Conservation (phyloP, 140 eudicot species). For the Anethum foeniculum region DNA sequence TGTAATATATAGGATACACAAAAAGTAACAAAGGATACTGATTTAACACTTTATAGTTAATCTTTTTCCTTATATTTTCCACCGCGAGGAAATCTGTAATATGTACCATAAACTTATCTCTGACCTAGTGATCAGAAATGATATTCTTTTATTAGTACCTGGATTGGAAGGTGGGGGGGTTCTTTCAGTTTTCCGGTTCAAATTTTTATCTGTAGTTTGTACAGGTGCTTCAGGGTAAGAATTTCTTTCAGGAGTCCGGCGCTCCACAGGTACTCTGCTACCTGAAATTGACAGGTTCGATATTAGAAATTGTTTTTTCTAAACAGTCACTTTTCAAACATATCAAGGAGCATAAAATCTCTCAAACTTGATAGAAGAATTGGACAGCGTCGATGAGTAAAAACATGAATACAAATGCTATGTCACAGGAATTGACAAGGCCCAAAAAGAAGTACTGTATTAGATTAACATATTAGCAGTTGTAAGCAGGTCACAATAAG, state of each 20-base stretch:
- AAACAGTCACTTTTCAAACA: background rate
- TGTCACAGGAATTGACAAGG: background rate
- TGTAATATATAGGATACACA: background rate
- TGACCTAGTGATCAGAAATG: background rate
- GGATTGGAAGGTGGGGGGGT: conserved; percentile 21
- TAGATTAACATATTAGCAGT: background rate
- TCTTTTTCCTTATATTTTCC: background rate
- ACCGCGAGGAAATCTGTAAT: background rate
- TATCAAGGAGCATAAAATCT: background rate
- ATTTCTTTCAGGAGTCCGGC: conserved; percentile 25
- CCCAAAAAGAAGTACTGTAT: background rate
- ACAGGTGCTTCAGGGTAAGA: conserved; percentile 24
- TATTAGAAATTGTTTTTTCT: background rate
- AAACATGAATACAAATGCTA: background rate
- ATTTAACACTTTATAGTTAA: background rate
- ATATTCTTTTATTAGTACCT: conserved; percentile 23
- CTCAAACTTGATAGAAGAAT: background rate
- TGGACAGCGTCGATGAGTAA: background rate
- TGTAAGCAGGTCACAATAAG: background rate
- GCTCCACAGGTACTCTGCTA: conserved; percentile 22
- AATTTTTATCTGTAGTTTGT: conserved; percentile 30
- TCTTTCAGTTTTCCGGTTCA: conserved; percentile 24
- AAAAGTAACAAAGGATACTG: background rate
- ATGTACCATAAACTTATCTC: background rate
- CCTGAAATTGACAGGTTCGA: conserved; percentile 25